A percentile compares a stretch with the other conserved stretches of the same genome.
Conservation (phyloP, 331 rosid genomes). For the Rhamnella rubrinervis region DNA sequence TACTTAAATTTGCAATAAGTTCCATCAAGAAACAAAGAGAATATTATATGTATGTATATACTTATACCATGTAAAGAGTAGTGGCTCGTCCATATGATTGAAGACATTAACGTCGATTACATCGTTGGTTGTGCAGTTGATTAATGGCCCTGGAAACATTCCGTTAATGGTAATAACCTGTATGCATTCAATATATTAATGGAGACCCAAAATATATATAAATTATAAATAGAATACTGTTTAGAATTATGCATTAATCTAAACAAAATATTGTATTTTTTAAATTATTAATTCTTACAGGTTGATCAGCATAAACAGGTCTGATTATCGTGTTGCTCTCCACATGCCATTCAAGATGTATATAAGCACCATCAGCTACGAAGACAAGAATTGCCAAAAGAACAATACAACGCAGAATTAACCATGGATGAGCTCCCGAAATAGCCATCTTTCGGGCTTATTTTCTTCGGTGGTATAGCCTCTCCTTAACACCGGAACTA, state of each 20-base stretch:
- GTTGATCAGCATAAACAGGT: constrained; percentile 23
- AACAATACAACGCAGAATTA: neutral
- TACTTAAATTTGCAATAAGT: no score
- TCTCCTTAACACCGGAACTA: no score
- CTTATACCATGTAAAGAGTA: constrained; percentile 32
- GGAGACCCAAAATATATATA: neutral
- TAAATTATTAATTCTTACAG: constrained; percentile 16
- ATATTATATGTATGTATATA: neutral
- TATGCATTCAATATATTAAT: neutral
- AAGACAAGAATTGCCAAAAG: neutral
- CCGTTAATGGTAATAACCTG: constrained; percentile 38
- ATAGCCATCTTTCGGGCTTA: no score
- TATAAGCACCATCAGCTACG: constrained; percentile 9
- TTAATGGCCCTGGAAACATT: constrained; percentile 34
- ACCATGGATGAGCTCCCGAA: neutral
- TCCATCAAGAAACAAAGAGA: no score
- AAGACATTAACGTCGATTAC: constrained; percentile 28
- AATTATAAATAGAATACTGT: neutral
- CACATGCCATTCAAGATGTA: constrained; percentile 28
- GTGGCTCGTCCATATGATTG: constrained; percentile 28
- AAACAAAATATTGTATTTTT: neutral
- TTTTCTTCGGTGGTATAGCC: no score
- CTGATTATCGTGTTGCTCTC: constrained; percentile 5
- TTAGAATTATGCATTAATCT: neutral
- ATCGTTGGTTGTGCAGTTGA: constrained; percentile 36